Base-by-base conservation (phyloP, 352 stramenopile species). In the Paralagenidium karlingii region DNA sequence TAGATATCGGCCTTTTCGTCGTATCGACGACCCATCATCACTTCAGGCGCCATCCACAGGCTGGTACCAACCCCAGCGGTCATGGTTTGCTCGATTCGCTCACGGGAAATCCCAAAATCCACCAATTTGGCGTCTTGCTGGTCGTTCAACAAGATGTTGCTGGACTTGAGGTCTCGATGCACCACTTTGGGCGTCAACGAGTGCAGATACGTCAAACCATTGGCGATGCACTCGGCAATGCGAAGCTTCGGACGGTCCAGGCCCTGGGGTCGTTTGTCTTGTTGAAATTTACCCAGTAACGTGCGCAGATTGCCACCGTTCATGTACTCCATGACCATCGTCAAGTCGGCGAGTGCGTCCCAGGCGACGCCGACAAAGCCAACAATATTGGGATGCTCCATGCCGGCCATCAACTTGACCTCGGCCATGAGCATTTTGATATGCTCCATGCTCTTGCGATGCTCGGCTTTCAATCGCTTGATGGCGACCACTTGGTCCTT, bases 401-500 rank as follows among this genome's bases (percentile, higher is more conserved):
- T 20, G 0, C 34, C 33, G 2, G 61, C 49, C 51, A 70, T 61
- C 11, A 81, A 32, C 47, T 73, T 65, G 37, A 73, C 53, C 34
- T 81, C 63, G 0, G 34, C 34, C 15, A 78, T 38, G 30, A 81
- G 76, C 12, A 40, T 38, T 22, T 60, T 55, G 51, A 68, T 63
- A 19, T 68, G 51, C 11, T 85, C 63, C 11, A 82, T 69, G 0
- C 60, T 55, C 24, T 59, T 80, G 28, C 86, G 47, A 36, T 90
- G 70, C 38, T 85, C 65, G 48, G 58, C 57, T 24, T 84, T 62
- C 21, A 90, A 60, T 45, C 86, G 46, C 36, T 90, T 90, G 18
- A 90, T 66, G 0, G 76, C 76, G 15, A 90, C 76, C 1, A 52
- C 37, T 16, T 58, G 51, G 10, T 63, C 51, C 6, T 73, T 68